Evolutionary conservation across 192 early-diverging fungal species (phyloP), one percentile per base, ranked within the genome.

Genomic region (Spizellomyces punctatus): DNA sequence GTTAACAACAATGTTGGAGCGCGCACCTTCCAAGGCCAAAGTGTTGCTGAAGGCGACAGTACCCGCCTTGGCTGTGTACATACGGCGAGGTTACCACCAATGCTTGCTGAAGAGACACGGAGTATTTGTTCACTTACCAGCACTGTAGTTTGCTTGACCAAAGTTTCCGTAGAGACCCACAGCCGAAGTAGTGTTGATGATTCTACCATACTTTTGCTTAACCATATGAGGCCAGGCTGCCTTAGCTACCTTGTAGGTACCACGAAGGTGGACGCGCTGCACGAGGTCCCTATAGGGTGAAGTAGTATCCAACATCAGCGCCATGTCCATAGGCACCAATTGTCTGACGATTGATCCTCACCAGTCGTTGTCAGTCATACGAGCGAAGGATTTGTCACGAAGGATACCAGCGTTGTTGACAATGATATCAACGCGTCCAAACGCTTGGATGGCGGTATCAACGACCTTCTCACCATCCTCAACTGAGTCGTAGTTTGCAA

Each of bases 361-460:
- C 96, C 96, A 99, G 78, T 99, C 96, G 42, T 83, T 79, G 79
- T 94, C 94, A 22, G 95, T 91, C 77, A 96, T 94, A 50, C 93
- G 83, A 58, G 82, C 85, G 79, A 99, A 97, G 6, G 94, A 95
- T 78, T 92, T 95, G 83, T 99, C 96, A 69, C 96, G 89, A 63
- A 99, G 83, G 62, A 99, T 97, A 69, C 96, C 96, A 19, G 96
- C 96, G 73, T 99, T 99, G 89, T 99, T 99, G 73, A 99, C 87
- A 22, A 99, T 68, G 66, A 99, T 79, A 71, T 86, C 85, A 21
- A 88, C 69, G 46, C 80, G 78, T n/a, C 86, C 86, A 64, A 87
- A 88, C 80, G 89, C 89, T 75, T 91, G 85, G 67, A 98, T 83
- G 6, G 95, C 96, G 6, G 96, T 96, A 48, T 93, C 91, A 43